Percentiles rank a stretch among this genome's conserved stretches.
Evolutionary conservation across 2,329 filamentous ascomycete species (phyloP).

Genomic region (Xylaria sp.): DNA sequence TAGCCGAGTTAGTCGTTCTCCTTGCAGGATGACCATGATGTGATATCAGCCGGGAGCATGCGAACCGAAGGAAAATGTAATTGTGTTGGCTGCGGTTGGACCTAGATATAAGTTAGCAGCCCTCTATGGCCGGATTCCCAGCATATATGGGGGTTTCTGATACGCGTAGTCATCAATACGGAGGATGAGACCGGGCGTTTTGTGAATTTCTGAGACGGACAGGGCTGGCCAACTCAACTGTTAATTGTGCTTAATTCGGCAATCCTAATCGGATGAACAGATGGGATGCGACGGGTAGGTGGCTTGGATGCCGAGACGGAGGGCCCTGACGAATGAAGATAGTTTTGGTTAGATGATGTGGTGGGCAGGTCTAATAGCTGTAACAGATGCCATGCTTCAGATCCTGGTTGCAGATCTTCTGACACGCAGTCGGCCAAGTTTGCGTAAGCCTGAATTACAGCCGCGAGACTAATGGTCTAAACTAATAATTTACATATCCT

Average conservation of each 20-base stretch:
- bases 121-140: neutral
- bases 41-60: constrained; percentile 9
- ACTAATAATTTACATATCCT: neutral
- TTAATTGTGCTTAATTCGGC: neutral
- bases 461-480: neutral
- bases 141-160: constrained; percentile 3
- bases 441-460: constrained; percentile 13
- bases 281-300: constrained; percentile 3
- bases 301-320: constrained; percentile 8
- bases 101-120: neutral
- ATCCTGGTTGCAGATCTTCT: constrained; percentile 39
- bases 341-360: constrained; percentile 1
- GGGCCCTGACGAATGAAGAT: constrained; percentile 10
- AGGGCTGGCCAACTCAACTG: neutral
- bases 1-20: neutral
- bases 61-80: neutral
- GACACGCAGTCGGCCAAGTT: constrained; percentile 15
- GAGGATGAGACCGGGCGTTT: constrained; percentile 1
- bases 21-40: neutral
- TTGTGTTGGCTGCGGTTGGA: neutral
- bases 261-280: constrained; percentile 22
- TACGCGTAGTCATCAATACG: constrained; percentile 9
- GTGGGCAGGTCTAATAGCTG: constrained; percentile 17
- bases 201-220: constrained; percentile 5
- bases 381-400: constrained; percentile 26